Base-by-base conservation (phyloP, 2,329 filamentous ascomycete species). In the Emericellopsis atlantica region DNA sequence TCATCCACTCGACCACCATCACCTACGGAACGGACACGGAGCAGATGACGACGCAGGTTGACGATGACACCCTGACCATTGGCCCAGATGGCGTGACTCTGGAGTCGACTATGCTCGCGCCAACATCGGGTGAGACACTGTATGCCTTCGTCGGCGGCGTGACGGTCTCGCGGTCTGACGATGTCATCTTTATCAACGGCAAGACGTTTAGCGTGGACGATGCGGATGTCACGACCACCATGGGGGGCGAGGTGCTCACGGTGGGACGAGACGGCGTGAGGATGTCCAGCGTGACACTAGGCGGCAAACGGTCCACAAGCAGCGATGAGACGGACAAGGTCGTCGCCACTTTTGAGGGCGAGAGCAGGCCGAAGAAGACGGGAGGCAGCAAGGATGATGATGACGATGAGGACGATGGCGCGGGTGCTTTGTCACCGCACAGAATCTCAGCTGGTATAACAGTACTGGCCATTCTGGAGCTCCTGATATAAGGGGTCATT, bases 191-290 rank as follows among this genome's bases (percentile, higher is more conserved):
- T 23, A 58, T 81, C 38, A 57, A 61, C 31, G 67, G 66, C 29
- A 56, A 56, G 3, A 74, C 67, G 0, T 76, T 73, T 48, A 70
- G 66, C 2, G 54, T 78, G 38, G 72, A 71, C 0, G 60, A 67
- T 1, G 61, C 59, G 10, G 51, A 52, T 10, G 66, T 57, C 1
- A 74, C 66, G 0, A 68, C 65, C 1, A 57, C 67, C 1, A 56
- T 74, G 4, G 67, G 62, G 6, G 67, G 68, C 1, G 61, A 76
- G 51, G 71, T 62, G 0, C 55, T 79, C 23, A 72, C 64, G 0
- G 65, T 76, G 34, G 70, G 65, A 1, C 64, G 72, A 1, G 52
- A 51, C 3, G 74, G 72, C n/a, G 56, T 77, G 6, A 57, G 66
- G 10, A 15, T 41, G 15, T 31, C 22, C 4, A 32, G 21, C 10